Evolutionary conservation across 495 filamentous ascomycete species (phyloP).

Genomic region (Podospora fimiseda): DNA sequence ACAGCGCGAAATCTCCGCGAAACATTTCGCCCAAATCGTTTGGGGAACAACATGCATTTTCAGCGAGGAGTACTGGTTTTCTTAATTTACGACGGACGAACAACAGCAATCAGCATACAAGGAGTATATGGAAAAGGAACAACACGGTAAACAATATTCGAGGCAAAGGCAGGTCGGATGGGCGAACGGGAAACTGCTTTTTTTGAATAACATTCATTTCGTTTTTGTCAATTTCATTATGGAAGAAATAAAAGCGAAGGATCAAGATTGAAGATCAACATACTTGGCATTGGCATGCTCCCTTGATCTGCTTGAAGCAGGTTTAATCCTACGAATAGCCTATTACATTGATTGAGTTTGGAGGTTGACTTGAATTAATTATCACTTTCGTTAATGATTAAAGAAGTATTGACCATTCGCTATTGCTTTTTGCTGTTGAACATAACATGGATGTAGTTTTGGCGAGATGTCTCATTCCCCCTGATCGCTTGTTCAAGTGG

Average conservation of each 20-base stretch:
- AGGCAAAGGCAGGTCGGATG: background rate
- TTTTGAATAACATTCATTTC: background rate
- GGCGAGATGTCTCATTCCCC: no score
- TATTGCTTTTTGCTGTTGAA: background rate
- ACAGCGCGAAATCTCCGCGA: background rate
- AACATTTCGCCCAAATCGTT: background rate
- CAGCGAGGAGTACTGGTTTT: constrained; percentile 12
- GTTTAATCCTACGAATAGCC: background rate
- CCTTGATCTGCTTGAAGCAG: background rate
- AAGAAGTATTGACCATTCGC: background rate
- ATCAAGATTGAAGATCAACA: background rate
- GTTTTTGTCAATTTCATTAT: background rate
- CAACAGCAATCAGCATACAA: constrained; percentile 4
- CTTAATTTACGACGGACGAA: constrained; percentile 1
- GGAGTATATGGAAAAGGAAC: background rate
- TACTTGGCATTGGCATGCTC: background rate
- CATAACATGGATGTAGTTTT: background rate
- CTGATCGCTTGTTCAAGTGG: no score
- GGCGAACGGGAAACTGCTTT: background rate
- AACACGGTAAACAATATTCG: background rate
- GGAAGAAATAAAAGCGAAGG: background rate
- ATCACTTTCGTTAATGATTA: background rate
- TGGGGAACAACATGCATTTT: constrained; percentile 4
- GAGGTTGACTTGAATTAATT: background rate
- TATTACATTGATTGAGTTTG: background rate